Base-by-base conservation (phyloP, 805 yeast species). In the Candida ficus region DNA sequence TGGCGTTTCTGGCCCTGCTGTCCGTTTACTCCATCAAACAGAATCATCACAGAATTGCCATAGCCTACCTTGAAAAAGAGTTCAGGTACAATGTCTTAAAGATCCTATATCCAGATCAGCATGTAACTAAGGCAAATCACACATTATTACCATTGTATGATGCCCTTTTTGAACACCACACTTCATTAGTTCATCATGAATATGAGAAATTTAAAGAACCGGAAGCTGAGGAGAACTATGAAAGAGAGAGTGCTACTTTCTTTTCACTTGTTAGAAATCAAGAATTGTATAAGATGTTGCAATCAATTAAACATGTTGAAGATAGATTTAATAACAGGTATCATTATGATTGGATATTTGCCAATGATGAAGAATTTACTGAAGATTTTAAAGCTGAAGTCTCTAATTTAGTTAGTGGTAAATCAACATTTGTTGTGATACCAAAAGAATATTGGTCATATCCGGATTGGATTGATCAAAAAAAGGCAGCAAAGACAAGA, bases 301-400 rank as follows among this genome's bases (percentile, higher is more conserved):
- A 71, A 32, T 72, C 91, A 4, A 75, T 85, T 37, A 72, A 76
- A 47, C 70, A 71, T 42, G 75, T 80, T 34, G 85, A 84, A 54
- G 79, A 73, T 48, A 62, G 90, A 29, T 84, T 83, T 66, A 91
- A 91, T 68, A 58, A 66, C n/a, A 73, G 83, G 37, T 89, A 66
- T 66, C 72, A 84, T 48, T 91, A 91, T 58, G 96, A 95, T 53
- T 91, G 98, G 97, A 91, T 89, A 17, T 93, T 91, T 63, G 71
- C 93, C 53, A 91, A 91, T 61, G 96, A 91, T 60, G 87, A 80
- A 43, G 83, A 75, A 33, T 93, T 91, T 64, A 71, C 78, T 37
- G 89, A 86, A 3, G 91, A 86, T 52, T 91, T 93, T 63, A 86
- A 77, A 53, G 63, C 65, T 19, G 73, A 76, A 26, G 84, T 95